Evolutionary conservation across 345 rosid genomes (phyloP), one percentile per base, ranked within the genome.

Genomic region (Leavenworthia alabamica): DNA sequence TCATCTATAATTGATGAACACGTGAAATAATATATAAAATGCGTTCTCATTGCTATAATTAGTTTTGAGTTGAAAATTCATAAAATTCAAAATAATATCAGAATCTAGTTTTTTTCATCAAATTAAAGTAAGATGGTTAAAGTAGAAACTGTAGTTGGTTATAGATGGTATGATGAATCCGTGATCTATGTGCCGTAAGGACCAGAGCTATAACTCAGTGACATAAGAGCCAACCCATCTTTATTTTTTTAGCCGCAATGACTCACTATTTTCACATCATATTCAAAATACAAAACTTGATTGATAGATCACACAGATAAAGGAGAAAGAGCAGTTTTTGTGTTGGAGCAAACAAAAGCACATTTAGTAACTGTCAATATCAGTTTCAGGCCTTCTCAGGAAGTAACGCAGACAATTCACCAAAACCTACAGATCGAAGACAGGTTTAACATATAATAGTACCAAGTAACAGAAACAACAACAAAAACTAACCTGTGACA

Each of bases 381-480:
- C 96, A 0, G 90, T 91, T 68, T 88, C 98, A 2, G 98, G 96
- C 87, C 95, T 83, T 64, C 96, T 79, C 28, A 91, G 86, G 71
- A 80, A 91, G 83, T 84, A 91, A 16, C 96, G 92, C 72, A 91
- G 77, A 45, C 87, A 80, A 75, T 91, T 91, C 64, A 80, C 74
- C 50, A 88, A 54, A 45, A 84, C 95, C 98, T 91, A 81, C 64
- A 61, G 13, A n/a, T n/a, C n/a, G 36, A 20, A n/a, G 6, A 77
- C 8, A 46, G 54, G 22, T 62, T 62, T 6, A 44, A 53, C 11
- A 10, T 24, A 26, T 8, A 4, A n/a, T n/a, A n/a, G n/a, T n/a
- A n/a, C n/a, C n/a, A 14, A 13, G 35, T 60, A 6, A 3, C 19
- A 2, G 43, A 52, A 9, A 5, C 36, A 12, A 4, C 3, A 24